Percentiles rank a stretch among this genome's conserved stretches.
These are phyloP conservation scores for Aegilops longissima DNA, from an alignment of 176 grass and related monocot genomes.

Conservation along the genomic window DNA sequence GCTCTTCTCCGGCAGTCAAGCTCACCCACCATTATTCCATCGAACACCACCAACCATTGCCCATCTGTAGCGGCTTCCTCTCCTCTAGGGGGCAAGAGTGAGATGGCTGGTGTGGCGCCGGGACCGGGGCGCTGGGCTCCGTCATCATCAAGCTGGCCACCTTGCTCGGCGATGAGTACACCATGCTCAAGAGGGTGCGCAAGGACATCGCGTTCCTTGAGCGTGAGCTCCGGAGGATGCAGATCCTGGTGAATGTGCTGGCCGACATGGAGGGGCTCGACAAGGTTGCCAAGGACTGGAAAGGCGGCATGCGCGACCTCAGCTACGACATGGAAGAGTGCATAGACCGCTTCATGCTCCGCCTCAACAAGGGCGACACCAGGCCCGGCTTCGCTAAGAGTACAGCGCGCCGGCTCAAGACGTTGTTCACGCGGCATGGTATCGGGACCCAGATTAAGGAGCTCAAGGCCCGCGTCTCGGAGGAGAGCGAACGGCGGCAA, in stretches of 20 bases:
- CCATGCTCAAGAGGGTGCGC: neutral
- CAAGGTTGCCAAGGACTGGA: neutral
- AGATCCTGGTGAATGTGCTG: neutral
- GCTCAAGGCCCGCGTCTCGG: neutral
- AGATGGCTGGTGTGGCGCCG: neutral
- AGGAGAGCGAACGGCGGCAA: neutral
- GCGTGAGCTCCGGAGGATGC: neutral
- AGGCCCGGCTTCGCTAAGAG: neutral
- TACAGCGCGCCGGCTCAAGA: neutral
- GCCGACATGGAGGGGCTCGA: neutral
- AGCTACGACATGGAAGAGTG: conserved; percentile 2
- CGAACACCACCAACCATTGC: no score
- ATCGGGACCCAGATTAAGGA: neutral
- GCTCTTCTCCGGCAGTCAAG: no score
- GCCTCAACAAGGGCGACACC: neutral
- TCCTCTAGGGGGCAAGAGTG: no score
- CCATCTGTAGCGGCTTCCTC: no score
- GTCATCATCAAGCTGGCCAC: neutral
- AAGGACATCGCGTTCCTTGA: neutral
- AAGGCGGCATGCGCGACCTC: neutral
- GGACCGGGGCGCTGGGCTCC: neutral
- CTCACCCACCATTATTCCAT: no score
- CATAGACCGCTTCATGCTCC: conserved; percentile 8
- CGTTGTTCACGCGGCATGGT: neutral
- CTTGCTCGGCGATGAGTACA: neutral